These are phyloP conservation scores for Aspergillus ellipticus DNA, from an alignment of 495 filamentous ascomycete species.

Conservation along the genomic window DNA sequence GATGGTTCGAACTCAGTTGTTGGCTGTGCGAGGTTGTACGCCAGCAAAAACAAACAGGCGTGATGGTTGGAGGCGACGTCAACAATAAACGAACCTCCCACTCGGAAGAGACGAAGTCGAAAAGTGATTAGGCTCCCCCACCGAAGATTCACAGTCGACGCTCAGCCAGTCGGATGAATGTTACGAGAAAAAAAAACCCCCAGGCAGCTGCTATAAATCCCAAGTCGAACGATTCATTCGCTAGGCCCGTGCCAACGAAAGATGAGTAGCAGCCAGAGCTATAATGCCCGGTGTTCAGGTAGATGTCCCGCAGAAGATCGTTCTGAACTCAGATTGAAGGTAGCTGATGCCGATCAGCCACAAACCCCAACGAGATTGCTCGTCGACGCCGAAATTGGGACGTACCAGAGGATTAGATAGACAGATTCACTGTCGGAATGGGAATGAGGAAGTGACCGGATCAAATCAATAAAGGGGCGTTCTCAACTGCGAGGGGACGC, in stretches of 20 bases:
- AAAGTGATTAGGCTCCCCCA: neutral
- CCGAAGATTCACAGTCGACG: neutral
- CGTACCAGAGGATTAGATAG: constrained; percentile 1
- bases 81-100: neutral
- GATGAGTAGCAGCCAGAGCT: neutral
- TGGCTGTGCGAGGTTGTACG: neutral
- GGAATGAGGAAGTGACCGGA: neutral
- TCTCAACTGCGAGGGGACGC: constrained; percentile 5
- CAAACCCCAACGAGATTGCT: neutral
- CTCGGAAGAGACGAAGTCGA: neutral
- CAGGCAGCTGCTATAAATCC: neutral
- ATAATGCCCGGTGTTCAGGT: neutral
- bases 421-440: neutral
- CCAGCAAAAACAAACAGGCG: neutral
- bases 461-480: constrained; percentile 3
- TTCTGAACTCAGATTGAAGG: constrained; percentile 1
- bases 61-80: neutral
- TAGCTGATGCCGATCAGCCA: constrained; percentile 14
- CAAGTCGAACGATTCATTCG: neutral
- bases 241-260: constrained; percentile 1
- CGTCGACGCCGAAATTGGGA: neutral
- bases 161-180: neutral
- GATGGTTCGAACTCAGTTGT: neutral
- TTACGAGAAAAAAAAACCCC: neutral
- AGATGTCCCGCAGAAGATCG: constrained; percentile 10